phyloP scores from a whole-genome alignment of 306 rosid genomes.

The Trifolium subterraneum region DNA sequence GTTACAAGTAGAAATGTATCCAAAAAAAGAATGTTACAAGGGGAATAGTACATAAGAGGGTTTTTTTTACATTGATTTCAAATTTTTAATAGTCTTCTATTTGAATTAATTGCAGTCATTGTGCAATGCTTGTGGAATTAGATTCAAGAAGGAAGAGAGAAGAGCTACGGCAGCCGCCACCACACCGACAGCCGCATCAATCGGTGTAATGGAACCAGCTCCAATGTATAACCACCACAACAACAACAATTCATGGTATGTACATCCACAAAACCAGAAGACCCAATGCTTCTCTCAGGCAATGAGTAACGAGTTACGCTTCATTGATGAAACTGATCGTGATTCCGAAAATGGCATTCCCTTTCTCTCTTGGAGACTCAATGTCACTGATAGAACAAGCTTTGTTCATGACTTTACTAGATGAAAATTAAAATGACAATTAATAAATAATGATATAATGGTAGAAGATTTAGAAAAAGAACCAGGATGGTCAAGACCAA shows the following conservation, averaged over 20 bases:
- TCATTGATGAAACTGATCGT: slow-evolving; percentile 54
- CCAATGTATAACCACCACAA: slow-evolving; percentile 53
- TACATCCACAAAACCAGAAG: slow-evolving; percentile 60
- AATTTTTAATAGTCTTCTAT: neutral
- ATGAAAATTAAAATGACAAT: slow-evolving; percentile 43
- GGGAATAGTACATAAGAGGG: neutral
- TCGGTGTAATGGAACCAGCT: slow-evolving; percentile 50
- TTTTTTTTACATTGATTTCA: neutral
- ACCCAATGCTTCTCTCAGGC: slow-evolving; percentile 64
- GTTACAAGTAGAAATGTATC: neutral
- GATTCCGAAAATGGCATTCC: slow-evolving; percentile 65
- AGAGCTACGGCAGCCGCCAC: slow-evolving; percentile 73
- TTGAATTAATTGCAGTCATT: slow-evolving; percentile 67
- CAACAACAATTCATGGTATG: slow-evolving; percentile 53
- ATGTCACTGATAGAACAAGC: slow-evolving; percentile 83
- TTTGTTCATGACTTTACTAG: slow-evolving; percentile 91
- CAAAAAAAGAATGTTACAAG: too few relatives aligned
- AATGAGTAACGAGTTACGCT: slow-evolving; percentile 60
- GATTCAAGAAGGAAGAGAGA: slow-evolving; percentile 96
- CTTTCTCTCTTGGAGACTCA: slow-evolving; percentile 91
- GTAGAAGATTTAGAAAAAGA: slow-evolving; percentile 29
- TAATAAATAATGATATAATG: neutral
- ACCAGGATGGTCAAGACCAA: slow-evolving; percentile 45
- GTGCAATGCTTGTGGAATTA: slow-evolving; percentile 97
- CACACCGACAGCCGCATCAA: slow-evolving; percentile 37